Evolutionary conservation across 1,284 basidiomycete species (phyloP).

Genomic region (Apiotrichum sp.): DNA sequence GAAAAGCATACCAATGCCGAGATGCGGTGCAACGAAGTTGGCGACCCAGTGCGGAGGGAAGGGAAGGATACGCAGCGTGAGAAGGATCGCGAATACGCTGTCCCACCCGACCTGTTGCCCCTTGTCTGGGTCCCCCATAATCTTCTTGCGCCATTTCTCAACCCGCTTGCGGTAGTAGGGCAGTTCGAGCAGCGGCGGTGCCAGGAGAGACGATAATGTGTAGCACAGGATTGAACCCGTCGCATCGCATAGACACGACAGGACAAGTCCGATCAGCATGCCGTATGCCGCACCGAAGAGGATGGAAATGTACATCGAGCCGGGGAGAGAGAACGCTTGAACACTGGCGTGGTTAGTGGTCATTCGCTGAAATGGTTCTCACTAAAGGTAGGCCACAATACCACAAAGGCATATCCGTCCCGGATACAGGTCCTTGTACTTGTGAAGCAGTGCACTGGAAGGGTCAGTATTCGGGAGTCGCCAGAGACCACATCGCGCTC

Average conservation of each 20-base stretch:
- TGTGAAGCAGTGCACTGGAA: constrained; percentile 62
- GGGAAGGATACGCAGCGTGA: constrained; percentile 82
- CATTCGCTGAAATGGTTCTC: constrained; percentile 15
- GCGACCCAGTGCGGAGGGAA: constrained; percentile 91
- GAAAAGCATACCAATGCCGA: constrained; percentile 73
- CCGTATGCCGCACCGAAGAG: constrained; percentile 95
- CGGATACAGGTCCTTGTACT: constrained; percentile 79
- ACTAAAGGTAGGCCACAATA: constrained; percentile 87
- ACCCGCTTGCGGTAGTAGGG: constrained; percentile 61
- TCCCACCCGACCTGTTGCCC: constrained; percentile 41
- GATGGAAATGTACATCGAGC: constrained; percentile 97
- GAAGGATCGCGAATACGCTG: constrained; percentile 61
- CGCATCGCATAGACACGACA: constrained; percentile 89
- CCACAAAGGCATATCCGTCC: constrained; percentile 74
- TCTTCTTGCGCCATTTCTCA: constrained; percentile 45
- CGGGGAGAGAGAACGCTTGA: constrained; percentile 93
- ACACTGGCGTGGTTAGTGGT: constrained; percentile 53
- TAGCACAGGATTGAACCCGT: constrained; percentile 90
- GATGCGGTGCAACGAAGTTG: constrained; percentile 87
- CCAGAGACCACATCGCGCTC: too few relatives aligned
- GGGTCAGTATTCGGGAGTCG: not conserved
- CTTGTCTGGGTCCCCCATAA: constrained; percentile 45
- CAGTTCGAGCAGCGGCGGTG: constrained; percentile 76
- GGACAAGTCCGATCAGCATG: constrained; percentile 74
- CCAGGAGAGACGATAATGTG: constrained; percentile 79